A percentile compares a stretch with the other conserved stretches of the same genome.
phyloP scores from a whole-genome alignment of 495 filamentous ascomycete species.

The Xylaria grammica region DNA sequence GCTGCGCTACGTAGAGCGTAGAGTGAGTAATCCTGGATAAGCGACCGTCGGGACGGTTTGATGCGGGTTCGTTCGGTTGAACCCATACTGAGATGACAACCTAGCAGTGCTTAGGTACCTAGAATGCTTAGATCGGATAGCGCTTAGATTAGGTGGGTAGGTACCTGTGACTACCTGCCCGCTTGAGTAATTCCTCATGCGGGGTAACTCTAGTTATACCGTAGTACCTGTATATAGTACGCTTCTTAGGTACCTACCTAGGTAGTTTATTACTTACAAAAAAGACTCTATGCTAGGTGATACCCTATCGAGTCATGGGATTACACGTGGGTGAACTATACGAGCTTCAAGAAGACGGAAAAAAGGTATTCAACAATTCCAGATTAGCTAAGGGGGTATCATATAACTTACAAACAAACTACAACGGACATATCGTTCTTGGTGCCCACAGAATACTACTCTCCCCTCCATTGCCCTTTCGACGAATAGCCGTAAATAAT shows the following conservation, averaged over 20 bases:
- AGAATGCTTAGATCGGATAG: not conserved
- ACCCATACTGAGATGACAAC: not conserved
- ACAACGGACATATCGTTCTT: not conserved
- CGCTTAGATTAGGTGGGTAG: not conserved
- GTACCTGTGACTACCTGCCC: not conserved
- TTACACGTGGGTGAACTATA: not conserved
- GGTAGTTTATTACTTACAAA: too few relatives aligned
- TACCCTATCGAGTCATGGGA: too few relatives aligned
- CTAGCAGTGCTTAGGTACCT: too few relatives aligned
- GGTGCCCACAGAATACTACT: not conserved
- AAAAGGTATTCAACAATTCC: conserved; percentile 13
- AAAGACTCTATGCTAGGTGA: too few relatives aligned
- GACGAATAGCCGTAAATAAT: too few relatives aligned
- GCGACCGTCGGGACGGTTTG: conserved; percentile 7
- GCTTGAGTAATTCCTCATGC: not conserved
- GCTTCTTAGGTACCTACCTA: too few relatives aligned
- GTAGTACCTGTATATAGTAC: not conserved
- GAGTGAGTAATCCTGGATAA: too few relatives aligned
- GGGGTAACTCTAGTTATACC: not conserved
- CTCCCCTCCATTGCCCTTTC: not conserved
- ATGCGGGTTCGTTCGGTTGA: conserved; percentile 1
- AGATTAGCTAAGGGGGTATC: conserved; percentile 20
- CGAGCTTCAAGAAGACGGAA: too few relatives aligned
- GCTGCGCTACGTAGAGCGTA: not conserved
- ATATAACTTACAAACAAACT: conserved; percentile 13